A percentile compares a stretch with the other conserved stretches of the same genome.
Evolutionary conservation across 2,329 filamentous ascomycete genomes (phyloP).

Genomic region (Stenocarpella maydis): DNA sequence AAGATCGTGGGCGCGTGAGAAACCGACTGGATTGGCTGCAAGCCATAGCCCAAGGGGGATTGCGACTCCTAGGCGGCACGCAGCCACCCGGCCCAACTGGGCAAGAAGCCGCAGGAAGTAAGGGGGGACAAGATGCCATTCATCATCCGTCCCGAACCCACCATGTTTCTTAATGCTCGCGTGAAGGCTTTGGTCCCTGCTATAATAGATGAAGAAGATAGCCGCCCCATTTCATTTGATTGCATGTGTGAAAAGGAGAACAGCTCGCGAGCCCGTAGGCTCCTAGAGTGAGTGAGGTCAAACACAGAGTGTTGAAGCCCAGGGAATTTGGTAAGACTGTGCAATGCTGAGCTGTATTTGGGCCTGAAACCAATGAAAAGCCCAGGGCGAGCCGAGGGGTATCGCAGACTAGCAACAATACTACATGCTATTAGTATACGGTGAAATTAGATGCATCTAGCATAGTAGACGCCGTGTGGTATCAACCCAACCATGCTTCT

Average conservation of each 20-base stretch:
- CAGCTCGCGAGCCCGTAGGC: too few relatives aligned
- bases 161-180: background rate
- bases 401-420: conserved; percentile 19
- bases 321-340: background rate
- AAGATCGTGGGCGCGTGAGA: background rate
- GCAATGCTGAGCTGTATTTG: conserved; percentile 17
- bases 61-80: background rate
- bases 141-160: background rate
- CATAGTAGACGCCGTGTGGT: conserved; percentile 21
- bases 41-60: background rate
- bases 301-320: background rate
- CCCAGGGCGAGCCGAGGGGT: conserved; percentile 17
- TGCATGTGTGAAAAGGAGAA: background rate
- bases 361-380: conserved; percentile 5
- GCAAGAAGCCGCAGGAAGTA: background rate
- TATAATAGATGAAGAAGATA: background rate
- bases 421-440: conserved; percentile 24
- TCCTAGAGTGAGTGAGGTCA: too few relatives aligned
- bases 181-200: background rate
- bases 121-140: background rate
- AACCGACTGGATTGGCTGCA: background rate
- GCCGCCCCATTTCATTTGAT: background rate
- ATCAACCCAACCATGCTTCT: conserved; percentile 16
- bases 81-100: background rate
- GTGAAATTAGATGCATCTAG: conserved; percentile 20